Percentiles rank a stretch among this genome's conserved stretches.
phyloP scores from a whole-genome alignment of 129 eudicot species.

The Apium graveolens region DNA sequence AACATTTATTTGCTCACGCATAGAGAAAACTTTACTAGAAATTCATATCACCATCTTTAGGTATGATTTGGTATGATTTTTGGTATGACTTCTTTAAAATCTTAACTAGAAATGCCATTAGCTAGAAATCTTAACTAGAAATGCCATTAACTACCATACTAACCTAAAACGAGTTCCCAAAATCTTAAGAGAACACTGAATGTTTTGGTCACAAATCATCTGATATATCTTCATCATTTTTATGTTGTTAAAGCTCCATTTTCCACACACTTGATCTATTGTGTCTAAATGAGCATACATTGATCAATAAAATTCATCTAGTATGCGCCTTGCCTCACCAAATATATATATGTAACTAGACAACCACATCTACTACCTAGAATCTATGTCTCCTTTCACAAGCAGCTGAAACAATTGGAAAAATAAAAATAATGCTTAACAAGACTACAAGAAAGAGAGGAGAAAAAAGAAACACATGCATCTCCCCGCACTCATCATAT shows the following conservation, averaged over 20 bases:
- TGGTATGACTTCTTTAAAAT: no score
- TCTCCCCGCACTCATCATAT: constrained; percentile 5
- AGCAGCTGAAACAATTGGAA: not conserved
- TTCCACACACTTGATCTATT: not conserved
- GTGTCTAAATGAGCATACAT: not conserved
- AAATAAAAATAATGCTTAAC: not conserved
- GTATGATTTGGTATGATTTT: no score
- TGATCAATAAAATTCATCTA: not conserved
- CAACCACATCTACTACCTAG: not conserved
- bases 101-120: no score
- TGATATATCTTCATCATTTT: no score
- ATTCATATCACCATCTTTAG: no score
- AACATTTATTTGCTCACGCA: no score
- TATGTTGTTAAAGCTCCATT: not conserved
- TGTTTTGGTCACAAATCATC: not conserved
- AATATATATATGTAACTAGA: not conserved
- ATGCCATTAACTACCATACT: no score
- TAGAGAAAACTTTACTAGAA: no score
- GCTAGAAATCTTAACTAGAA: no score
- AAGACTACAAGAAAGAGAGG: not conserved
- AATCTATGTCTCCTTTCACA: not conserved
- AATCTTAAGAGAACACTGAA: no score
- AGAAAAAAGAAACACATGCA: not conserved
- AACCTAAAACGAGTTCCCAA: no score
- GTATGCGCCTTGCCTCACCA: not conserved